Base-by-base conservation (phyloP, 768 basidiomycete species). In the Collybiopsis confluens region DNA sequence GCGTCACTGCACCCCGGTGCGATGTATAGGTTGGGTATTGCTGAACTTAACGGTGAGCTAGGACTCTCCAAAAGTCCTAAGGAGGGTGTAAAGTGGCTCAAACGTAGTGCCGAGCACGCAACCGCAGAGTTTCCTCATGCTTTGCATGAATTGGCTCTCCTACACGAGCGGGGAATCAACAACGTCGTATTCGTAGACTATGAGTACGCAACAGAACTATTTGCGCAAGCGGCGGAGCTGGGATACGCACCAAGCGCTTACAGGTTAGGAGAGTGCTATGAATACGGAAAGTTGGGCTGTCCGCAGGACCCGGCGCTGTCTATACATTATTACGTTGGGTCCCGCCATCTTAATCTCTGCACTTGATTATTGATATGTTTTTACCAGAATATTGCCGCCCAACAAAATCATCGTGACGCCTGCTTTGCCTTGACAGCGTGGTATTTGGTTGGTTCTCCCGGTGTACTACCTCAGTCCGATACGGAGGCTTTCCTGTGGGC, bases 401-500 rank as follows among this genome's bases (percentile, higher is more conserved):
- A 98, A 64, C 95, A 98, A 72, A 86, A 85, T 62, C 97, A 99
- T 65, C 87, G 90, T 4, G 97, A 98, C 63, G 94, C 96, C 0
- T 98, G 96, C 67, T 98, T 98, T 64, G 96, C 97, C 1, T 77
- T 99, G 38, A 98, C 97, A 16, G 95, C 97, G 6, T 99, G 96
- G 96, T 99, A 99, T 65, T 86, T 99, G 58, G 96, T 98, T 56
- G 97, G 97, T 44, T 98, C 95, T 8, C 92, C 95, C 0, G 96
- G 97, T 21, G 93, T 99, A 1, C 80, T 99, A 15, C 96, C 97
- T 1, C 97, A 99, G 65, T 97, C 94, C 0, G 97, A 99, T 66
- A 98, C 96, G 0, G 97, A 99, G 65, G 97, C 97, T 10, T 98
- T 85, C 70, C 74, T 99, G 2, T 99, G 97, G 97, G 92, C 97